Conservation (phyloP, 2,329 filamentous ascomycete species). For the Cercospora janseana region DNA sequence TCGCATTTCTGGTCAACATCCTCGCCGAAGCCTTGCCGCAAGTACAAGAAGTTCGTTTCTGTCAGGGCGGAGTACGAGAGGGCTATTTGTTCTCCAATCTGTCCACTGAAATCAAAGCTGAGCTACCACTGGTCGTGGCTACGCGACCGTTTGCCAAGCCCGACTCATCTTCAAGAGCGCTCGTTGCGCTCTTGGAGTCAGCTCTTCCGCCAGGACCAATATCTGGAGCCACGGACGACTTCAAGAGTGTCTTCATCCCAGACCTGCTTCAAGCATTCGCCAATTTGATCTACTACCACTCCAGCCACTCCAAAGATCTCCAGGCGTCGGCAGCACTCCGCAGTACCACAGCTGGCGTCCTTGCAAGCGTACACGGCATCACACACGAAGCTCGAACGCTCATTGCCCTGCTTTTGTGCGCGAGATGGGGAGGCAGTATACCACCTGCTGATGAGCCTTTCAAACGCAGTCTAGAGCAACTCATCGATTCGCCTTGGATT, state of each 20-base stretch:
- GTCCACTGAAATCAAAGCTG: slow-evolving; percentile 56
- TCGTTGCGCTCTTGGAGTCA: slow-evolving; percentile 51
- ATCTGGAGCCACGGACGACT: slow-evolving; percentile 36
- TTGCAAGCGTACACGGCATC: slow-evolving; percentile 68
- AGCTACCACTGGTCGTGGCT: slow-evolving; percentile 65
- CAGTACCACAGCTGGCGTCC: slow-evolving; percentile 64
- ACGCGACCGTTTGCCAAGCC: slow-evolving; percentile 53
- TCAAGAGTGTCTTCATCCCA: slow-evolving; percentile 43
- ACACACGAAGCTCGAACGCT: slow-evolving; percentile 69
- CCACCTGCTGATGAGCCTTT: slow-evolving; percentile 58
- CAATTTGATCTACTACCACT: slow-evolving; percentile 56
- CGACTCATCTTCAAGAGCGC: slow-evolving; percentile 45
- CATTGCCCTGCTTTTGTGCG: slow-evolving; percentile 68
- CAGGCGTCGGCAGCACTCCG: slow-evolving; percentile 69
- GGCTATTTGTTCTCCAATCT: slow-evolving; percentile 75
- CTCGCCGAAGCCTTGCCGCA: slow-evolving; percentile 67
- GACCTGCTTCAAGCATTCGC: slow-evolving; percentile 56
- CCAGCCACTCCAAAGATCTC: slow-evolving; percentile 46
- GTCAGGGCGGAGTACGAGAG: slow-evolving; percentile 82
- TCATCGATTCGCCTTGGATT: slow-evolving; percentile 53
- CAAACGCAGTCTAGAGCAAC: slow-evolving; percentile 52
- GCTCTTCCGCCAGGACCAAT: slow-evolving; percentile 44
- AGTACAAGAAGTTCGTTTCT: slow-evolving; percentile 75
- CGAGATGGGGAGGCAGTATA: slow-evolving; percentile 69
- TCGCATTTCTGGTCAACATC: slow-evolving; percentile 74